phyloP scores from a whole-genome alignment of 2,329 filamentous ascomycete species.

The Colletotrichum caudatum region DNA sequence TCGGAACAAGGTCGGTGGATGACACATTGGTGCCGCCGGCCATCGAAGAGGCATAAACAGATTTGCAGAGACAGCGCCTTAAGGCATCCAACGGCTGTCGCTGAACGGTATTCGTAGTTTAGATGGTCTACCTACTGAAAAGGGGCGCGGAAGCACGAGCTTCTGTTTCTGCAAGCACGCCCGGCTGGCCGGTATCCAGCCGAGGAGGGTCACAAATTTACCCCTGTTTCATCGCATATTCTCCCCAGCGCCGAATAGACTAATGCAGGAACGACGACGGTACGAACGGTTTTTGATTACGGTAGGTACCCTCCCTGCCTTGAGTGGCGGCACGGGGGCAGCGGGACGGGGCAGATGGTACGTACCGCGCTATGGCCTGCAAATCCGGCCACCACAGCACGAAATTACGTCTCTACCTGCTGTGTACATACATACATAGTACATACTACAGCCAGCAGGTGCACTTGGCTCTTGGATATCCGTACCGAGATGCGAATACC shows the following conservation, averaged over 20 bases:
- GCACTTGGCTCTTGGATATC: not conserved
- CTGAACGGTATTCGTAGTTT: not conserved
- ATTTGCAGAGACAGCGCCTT: not conserved
- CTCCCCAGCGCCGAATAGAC: conserved; percentile 36
- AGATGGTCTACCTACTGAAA: not conserved
- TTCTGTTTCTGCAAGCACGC: conserved; percentile 23
- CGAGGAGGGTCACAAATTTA: conserved; percentile 41
- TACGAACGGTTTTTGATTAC: conserved; percentile 38
- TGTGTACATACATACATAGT: not conserved
- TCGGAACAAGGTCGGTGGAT: not conserved
- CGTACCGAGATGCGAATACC: not conserved
- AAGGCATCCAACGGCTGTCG: not conserved
- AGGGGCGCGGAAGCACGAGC: conserved; percentile 31
- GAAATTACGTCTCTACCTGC: too few species aligned
- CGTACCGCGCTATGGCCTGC: conserved; percentile 20
- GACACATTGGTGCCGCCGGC: not conserved
- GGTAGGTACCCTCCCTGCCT: not conserved
- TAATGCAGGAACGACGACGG: conserved; percentile 41
- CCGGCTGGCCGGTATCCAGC: conserved; percentile 40
- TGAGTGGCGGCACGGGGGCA: conserved; percentile 8
- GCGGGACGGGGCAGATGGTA: not conserved
- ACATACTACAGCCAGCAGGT: too few species aligned
- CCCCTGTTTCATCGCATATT: conserved; percentile 42
- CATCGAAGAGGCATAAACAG: not conserved
- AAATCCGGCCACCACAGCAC: not conserved